phyloP scores from a whole-genome alignment of 78 protist genomes.

The Chrysochromulina parva region DNA sequence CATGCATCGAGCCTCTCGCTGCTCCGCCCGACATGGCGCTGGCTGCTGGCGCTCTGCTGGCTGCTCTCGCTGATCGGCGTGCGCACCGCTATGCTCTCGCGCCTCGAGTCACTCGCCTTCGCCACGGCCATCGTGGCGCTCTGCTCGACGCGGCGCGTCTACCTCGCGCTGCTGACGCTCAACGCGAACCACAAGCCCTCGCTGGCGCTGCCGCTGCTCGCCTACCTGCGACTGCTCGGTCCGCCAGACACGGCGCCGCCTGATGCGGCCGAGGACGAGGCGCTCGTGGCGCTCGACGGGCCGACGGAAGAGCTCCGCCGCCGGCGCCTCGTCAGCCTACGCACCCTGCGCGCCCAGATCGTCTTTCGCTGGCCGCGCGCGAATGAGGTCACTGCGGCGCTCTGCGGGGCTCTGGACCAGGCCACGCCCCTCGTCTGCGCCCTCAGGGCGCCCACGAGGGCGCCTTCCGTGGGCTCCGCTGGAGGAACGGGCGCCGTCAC shows the following conservation, averaged over 20 bases:
- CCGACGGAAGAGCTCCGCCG: background rate
- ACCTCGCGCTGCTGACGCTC: constrained; percentile 25
- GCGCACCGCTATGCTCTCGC: background rate
- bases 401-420: background rate
- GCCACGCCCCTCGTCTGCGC: background rate
- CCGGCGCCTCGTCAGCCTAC: background rate
- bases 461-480: background rate
- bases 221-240: background rate
- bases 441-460: background rate
- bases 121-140: background rate
- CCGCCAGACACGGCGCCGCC: background rate
- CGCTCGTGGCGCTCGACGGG: background rate
- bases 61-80: background rate
- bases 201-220: background rate
- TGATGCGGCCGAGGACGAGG: background rate
- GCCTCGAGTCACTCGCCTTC: background rate
- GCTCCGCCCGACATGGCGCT: background rate
- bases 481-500: no score
- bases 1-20: background rate
- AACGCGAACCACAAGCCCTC: constrained; percentile 17
- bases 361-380: background rate
- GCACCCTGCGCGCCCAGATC: background rate
- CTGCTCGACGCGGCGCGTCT: background rate
- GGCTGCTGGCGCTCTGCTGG: background rate
- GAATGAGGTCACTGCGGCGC: background rate